Evolutionary conservation across 768 basidiomycete species (phyloP), one percentile per base, ranked within the genome.

Genomic region (Chalciporus piperatus): DNA sequence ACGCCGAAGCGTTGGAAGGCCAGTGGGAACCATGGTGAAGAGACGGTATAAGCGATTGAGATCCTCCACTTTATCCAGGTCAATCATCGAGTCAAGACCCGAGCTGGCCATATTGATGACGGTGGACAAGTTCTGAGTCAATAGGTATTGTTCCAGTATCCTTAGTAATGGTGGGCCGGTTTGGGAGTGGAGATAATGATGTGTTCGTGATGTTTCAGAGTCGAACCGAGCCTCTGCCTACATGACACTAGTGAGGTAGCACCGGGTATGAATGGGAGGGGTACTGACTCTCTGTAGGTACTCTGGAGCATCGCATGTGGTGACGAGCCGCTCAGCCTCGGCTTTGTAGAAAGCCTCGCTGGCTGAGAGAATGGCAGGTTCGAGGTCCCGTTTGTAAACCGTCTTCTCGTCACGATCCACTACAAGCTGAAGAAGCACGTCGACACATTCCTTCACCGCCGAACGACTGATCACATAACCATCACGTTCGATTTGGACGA

Each of bases 401-500:
- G 84, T 84, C 50, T 66, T 70, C 33, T 73, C 77, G 17, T 72
- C 74, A 19, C 70, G 70, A 16, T 76, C 76, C 28, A 78, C 76
- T 10, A 76, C 71, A 25, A 98, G 78, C 50, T 85, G 79, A 35
- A 89, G 71, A 41, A 97, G 79, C 41, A 98, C 85, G 38, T 93
- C 90, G 19, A 95, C 85, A 56, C 89, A 92, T 58, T 87, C 89
- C 62, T 91, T 89, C 46, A 98, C 83, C 3, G 90, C 85, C 2
- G 92, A 92, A n/a, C 89, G 87, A 62, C 91, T 92, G 62, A 98
- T 92, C 41, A 81, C 81, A 63, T 88, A 89, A 22, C 94, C 94
- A 56, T 95, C 88, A 14, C 97, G 87, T 62, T 99, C 97, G 47
- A 92, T 83, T 54, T 84, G 89, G 48, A 99, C 85, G 70, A 95